Evolutionary conservation across 2,329 filamentous ascomycete species (phyloP), one percentile per base, ranked within the genome.

Genomic region (Sporothrix variecibatus): DNA sequence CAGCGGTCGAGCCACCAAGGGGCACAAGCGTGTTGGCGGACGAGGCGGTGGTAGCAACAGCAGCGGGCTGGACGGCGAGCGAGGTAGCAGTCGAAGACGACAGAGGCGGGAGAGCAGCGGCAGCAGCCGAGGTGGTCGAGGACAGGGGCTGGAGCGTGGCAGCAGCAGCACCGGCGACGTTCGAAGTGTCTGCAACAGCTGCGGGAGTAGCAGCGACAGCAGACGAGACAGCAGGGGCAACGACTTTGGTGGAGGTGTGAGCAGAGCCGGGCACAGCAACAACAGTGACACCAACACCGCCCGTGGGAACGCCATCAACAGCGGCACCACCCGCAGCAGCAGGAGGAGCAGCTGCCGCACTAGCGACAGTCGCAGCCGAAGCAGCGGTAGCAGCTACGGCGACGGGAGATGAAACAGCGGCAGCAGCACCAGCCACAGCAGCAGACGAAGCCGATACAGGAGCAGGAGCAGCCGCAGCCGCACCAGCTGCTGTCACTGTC

Each of bases 211-310:
- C 56, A 4, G 75, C 60, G 9, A 64, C 53, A 26, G 76, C 51
- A 6, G 74, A 73, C 31, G 75, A 69, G 17, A 23, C 60, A 34
- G 71, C 28, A 34, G 56, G 49, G 49, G 72, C 38, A 62, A 71
- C 62, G 7, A 68, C 49, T 53, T 74, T 74, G 9, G 75, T 77
- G n/a, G 76, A 73, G 15, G 74, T 76, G n/a, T 58, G 73, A 8
- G 71, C 68, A 7, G 70, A 53, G 15, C 43, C 53, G 8, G 77
- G 76, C 11, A 78, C 73, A 8, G 76, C 46, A 20, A 78, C 72
- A n/a, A 75, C 76, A 5, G 75, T 74, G 20, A 78, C 70, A 2
- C 77, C 78, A 2, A 77, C 75, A 17, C 77, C 76, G 40, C 76
- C 72, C 20, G 40, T 49, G 17, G 74, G 60, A 1, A 20, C 69